A percentile compares a stretch with the other conserved stretches of the same genome.
Conservation (phyloP, 257 asterid genomes). For the Solanum rostratum region DNA sequence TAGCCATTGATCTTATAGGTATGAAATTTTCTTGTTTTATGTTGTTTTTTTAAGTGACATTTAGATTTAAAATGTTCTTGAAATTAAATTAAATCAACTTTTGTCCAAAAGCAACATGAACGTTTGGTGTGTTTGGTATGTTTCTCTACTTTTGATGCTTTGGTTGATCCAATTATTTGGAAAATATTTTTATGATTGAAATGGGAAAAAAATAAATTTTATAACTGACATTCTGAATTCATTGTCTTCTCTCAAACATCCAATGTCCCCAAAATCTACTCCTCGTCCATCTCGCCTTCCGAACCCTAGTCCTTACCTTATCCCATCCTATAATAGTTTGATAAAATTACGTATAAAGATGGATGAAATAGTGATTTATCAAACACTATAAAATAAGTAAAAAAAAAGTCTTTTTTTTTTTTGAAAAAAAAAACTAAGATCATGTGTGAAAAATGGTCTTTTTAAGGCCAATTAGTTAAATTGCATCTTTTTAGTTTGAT, state of each 20-base stretch:
- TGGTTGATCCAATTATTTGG: background rate
- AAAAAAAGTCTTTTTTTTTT: no score
- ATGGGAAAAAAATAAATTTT: no score
- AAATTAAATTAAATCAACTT: background rate
- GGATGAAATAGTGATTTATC: background rate
- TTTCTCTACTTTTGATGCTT: background rate
- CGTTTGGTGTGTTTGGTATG: background rate
- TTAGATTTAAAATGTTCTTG: background rate
- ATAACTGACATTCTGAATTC: background rate
- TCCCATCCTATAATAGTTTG: background rate
- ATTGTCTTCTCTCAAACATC: background rate
- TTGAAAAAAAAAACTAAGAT: background rate
- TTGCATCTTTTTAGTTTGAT: no score
- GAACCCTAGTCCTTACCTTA: background rate
- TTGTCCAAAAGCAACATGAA: background rate
- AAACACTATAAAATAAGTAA: no score
- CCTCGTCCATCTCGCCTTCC: background rate
- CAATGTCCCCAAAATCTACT: background rate
- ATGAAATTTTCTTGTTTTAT: background rate
- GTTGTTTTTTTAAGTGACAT: background rate
- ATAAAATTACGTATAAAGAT: background rate
- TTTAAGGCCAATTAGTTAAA: no score
- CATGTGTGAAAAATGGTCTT: no score
- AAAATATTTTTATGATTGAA: no score
- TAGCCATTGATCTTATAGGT: background rate